Base-by-base conservation (phyloP, 73 alveolate genomes). In the Paramecium tetraurelia region DNA sequence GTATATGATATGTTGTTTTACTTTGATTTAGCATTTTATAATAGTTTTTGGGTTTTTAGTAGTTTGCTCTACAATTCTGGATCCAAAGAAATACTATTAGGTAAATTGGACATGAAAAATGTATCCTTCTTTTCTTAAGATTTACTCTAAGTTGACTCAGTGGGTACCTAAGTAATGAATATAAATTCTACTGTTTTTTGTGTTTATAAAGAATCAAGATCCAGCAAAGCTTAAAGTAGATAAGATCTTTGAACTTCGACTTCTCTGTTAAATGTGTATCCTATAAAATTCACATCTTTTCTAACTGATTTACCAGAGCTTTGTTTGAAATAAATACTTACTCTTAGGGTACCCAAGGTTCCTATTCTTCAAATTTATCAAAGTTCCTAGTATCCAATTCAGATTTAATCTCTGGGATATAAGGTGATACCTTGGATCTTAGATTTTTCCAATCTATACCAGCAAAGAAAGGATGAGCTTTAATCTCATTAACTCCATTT, bases 361-460 rank as follows among this genome's bases (percentile, higher is more conserved):
- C 99, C 68, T 95, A 96, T 93, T 96, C 99, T 85, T 97, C 99
- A 90, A 97, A 96, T 72, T 94, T 95, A 94, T 97, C 99, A 92
- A 97, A 97, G 92, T 96, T 94, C 92, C 94, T 95, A 1, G 98
- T 94, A 89, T 96, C 98, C 58, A 92, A 86, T 63, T 96, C 97
- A 24, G 86, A 77, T 71, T 89, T 89, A 4, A 89, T 85, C 50
- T 96, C 95, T 11, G 99, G 99, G 16, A 96, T 94, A 92, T 95
- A 95, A 68, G 99, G 99, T 5, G 99, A 96, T 86, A 69, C 75
- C 43, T 85, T 86, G 24, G 92, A 92, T 94, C 98, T 95, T 27
- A 96, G 85, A 85, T 93, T 95, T 70, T 96, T 93, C 99, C 99
- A 96, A 92, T 96, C 96, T n/a, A 96, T 80, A 6, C 98, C 98